Evolutionary conservation across 2,329 filamentous ascomycete species (phyloP).

Genomic region (Trichophyton verrucosum): DNA sequence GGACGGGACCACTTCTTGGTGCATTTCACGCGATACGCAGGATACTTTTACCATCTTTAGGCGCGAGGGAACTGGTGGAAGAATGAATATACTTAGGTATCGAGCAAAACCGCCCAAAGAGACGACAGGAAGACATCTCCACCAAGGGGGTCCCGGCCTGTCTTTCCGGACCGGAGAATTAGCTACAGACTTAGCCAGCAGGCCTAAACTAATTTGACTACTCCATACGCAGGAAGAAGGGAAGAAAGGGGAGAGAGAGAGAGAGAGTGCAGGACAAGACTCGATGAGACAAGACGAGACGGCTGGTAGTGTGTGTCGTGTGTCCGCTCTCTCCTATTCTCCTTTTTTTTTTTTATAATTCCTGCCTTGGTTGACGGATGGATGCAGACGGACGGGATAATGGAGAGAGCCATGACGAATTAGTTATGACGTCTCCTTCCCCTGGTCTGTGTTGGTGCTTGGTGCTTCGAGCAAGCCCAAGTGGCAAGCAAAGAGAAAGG

Average conservation of each 20-base stretch:
- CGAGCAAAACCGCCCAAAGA: neutral
- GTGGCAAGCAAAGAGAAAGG: neutral
- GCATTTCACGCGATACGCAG: no score
- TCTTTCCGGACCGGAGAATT: neutral
- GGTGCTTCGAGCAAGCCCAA: no score
- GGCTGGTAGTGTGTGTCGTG: constrained; percentile 1
- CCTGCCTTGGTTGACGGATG: neutral
- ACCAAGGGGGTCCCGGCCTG: neutral
- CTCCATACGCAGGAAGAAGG: neutral
- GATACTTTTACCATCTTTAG: no score
- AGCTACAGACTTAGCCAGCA: no score
- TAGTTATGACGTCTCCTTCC: no score
- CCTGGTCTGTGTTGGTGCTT: no score
- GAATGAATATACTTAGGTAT: no score
- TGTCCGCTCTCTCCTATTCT: neutral
- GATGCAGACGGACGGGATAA: no score
- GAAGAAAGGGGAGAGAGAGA: neutral
- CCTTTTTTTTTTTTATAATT: neutral
- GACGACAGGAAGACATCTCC: neutral
- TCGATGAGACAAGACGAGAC: neutral
- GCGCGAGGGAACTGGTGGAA: no score
- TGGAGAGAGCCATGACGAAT: no score
- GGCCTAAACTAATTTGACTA: neutral
- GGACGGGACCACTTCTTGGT: no score
- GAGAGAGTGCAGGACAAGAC: neutral